Conservation (phyloP, 129 eudicot species). For the Rutidosis leptorrhynchoides region DNA sequence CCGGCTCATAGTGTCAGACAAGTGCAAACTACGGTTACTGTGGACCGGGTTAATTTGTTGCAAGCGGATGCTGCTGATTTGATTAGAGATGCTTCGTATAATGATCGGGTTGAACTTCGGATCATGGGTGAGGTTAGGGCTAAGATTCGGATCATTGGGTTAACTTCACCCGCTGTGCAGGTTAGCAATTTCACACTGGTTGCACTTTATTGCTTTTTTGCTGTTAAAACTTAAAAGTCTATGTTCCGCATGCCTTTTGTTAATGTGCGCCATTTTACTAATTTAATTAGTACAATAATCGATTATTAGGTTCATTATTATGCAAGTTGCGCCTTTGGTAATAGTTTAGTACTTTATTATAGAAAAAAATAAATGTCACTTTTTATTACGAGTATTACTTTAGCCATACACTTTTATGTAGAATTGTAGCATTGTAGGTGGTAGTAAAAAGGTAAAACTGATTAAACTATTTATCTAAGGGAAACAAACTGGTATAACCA, state of each 20-base stretch:
- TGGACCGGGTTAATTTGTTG: conserved; percentile 68
- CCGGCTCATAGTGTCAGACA: conserved; percentile 77
- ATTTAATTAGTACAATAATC: not conserved
- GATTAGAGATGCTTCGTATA: conserved; percentile 57
- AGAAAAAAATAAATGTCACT: no score
- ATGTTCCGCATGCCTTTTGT: conserved; percentile 23
- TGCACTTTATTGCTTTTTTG: conserved; percentile 13
- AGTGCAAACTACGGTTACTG: conserved; percentile 56
- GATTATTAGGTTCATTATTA: conserved; percentile 1
- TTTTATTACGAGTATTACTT: no score
- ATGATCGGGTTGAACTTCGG: conserved; percentile 90
- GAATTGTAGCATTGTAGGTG: no score
- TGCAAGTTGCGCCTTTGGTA: not conserved
- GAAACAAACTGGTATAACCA: no score
- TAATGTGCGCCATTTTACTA: conserved; percentile 13
- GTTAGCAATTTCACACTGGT: conserved; percentile 39
- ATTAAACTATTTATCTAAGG: no score
- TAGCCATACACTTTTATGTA: no score
- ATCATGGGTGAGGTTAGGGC: conserved; percentile 92
- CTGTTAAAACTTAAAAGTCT: conserved; percentile 13
- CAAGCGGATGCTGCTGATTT: conserved; percentile 85
- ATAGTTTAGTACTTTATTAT: no score
- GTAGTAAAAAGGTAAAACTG: no score
- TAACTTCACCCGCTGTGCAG: conserved; percentile 91
- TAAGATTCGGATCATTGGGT: conserved; percentile 77